Percentiles rank a stretch among this genome's conserved stretches.
Conservation (phyloP, 2,329 filamentous ascomycete species). For the Neopestalotiopsis sp. region DNA sequence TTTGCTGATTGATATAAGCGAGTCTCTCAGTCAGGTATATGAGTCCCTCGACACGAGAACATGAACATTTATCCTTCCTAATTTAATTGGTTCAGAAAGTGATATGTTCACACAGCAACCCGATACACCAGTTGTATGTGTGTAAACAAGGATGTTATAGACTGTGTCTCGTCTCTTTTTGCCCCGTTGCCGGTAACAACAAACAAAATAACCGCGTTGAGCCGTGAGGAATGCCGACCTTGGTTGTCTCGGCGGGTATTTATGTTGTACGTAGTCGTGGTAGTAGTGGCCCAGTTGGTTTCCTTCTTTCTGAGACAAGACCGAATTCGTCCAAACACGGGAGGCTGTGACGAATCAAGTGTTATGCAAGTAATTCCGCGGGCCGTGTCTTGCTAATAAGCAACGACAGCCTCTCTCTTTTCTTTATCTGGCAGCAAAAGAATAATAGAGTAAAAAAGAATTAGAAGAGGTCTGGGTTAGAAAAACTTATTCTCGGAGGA, state of each 20-base stretch:
- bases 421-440: background rate
- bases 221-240: background rate
- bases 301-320: background rate
- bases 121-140: background rate
- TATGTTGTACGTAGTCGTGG: background rate
- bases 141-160: background rate
- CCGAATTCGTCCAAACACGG: background rate
- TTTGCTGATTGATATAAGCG: background rate
- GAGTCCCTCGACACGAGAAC: background rate
- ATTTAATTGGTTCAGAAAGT: background rate
- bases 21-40: background rate
- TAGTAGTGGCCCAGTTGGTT: background rate
- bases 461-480: background rate
- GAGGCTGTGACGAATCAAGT: background rate
- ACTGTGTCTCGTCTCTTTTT: background rate
- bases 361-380: background rate
- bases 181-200: slow-evolving; percentile 2
- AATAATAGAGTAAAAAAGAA: background rate
- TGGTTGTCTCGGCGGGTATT: background rate
- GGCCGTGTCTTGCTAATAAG: background rate
- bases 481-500: background rate
- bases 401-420: background rate
- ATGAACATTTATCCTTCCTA: background rate
- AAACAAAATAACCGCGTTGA: background rate
- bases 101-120: too few relatives aligned